Evolutionary conservation across 2,329 filamentous ascomycete species (phyloP).

Genomic region (Fusarium pseudonygamai): DNA sequence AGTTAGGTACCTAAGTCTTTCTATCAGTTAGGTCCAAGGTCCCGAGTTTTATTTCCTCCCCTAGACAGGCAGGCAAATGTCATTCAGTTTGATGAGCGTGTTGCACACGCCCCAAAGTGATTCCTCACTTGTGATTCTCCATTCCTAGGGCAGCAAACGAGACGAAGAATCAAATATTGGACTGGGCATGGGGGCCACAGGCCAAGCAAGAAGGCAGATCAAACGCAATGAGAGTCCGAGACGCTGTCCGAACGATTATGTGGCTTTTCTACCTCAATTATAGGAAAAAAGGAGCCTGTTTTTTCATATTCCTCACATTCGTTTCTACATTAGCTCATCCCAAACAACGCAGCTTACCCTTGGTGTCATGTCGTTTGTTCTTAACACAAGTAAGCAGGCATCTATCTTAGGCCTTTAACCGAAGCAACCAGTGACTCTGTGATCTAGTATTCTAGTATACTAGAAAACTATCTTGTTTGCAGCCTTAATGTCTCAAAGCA

Average conservation of each 20-base stretch:
- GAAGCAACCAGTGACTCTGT: not conserved
- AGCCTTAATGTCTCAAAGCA: not conserved
- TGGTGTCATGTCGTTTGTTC: not conserved
- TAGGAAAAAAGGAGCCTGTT: not conserved
- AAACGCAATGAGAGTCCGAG: not conserved
- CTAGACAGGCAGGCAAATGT: not conserved
- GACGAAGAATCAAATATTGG: not conserved
- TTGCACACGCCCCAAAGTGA: not conserved
- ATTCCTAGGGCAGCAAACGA: not conserved
- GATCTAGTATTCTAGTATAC: not conserved
- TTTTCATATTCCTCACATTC: not conserved
- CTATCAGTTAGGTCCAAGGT: too few relatives aligned
- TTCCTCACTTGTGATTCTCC: not conserved
- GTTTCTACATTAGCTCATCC: not conserved
- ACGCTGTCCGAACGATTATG: not conserved
- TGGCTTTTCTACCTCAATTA: not conserved
- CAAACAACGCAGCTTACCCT: not conserved
- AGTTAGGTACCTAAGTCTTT: too few relatives aligned
- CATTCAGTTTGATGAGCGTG: not conserved
- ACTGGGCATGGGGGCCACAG: too few relatives aligned
- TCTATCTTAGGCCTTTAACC: not conserved
- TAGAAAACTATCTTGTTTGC: not conserved
- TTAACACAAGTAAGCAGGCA: not conserved
- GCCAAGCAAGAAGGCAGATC: not conserved
- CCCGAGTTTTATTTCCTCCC: too few relatives aligned